phyloP scores from a whole-genome alignment of 75 land plant species.

The Selaginella moellendorffii region DNA sequence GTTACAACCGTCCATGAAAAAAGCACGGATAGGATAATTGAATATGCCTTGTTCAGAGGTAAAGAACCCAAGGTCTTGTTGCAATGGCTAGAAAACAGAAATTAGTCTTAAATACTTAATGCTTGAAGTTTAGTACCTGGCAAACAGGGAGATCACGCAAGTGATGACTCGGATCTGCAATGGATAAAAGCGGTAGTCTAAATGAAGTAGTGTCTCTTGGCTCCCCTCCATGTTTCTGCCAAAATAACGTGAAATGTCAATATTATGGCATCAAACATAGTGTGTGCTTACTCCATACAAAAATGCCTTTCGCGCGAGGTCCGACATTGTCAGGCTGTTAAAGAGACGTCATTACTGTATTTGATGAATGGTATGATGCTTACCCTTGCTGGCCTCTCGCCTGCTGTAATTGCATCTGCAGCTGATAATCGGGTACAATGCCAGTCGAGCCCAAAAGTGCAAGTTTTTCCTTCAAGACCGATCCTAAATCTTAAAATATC shows the following conservation, averaged over 20 bases:
- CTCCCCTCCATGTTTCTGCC: constrained; percentile 46
- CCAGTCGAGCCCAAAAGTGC: constrained; percentile 79
- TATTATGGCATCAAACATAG: not conserved
- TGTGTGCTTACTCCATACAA: constrained; percentile 41
- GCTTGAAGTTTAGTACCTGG: constrained; percentile 36
- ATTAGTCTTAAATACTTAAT: not conserved
- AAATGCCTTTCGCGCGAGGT: constrained; percentile 97
- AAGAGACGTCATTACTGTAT: not conserved
- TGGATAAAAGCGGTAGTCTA: constrained; percentile 65
- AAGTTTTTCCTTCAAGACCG: constrained; percentile 87
- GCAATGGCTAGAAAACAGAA: constrained; percentile 50
- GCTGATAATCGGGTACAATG: constrained; percentile 84
- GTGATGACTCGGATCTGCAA: constrained; percentile 53
- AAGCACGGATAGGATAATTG: constrained; percentile 86
- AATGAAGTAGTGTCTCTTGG: constrained; percentile 59
- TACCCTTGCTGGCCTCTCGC: constrained; percentile 49
- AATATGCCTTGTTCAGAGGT: constrained; percentile 81
- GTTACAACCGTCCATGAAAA: constrained; percentile 84
- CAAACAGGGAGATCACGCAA: constrained; percentile 83
- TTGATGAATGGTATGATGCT: not conserved
- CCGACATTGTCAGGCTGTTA: constrained; percentile 82
- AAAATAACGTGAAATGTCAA: not conserved
- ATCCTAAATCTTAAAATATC: constrained; percentile 29
- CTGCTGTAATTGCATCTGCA: constrained; percentile 69
- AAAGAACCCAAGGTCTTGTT: constrained; percentile 84